These are phyloP conservation scores for Trichoderma aggressivum DNA, from an alignment of 2,329 filamentous ascomycete species.

Conservation along the genomic window DNA sequence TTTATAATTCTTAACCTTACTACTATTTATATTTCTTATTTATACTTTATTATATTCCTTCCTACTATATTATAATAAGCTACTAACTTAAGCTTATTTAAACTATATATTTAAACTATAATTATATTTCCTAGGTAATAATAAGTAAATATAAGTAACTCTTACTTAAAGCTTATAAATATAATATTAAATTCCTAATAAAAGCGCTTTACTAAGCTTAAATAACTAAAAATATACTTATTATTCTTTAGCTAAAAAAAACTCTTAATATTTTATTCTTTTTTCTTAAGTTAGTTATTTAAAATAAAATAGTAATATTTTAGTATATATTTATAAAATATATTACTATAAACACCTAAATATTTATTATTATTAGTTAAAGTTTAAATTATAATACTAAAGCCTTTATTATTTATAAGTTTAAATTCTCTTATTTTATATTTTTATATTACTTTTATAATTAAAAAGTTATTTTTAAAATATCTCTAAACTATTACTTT, in stretches of 20 bases:
- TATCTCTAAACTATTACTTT: slow-evolving; percentile 11
- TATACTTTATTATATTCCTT: neutral
- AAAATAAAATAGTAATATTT: slow-evolving; percentile 9
- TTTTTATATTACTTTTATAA: neutral
- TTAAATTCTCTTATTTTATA: slow-evolving; percentile 13
- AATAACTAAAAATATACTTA: slow-evolving; percentile 5
- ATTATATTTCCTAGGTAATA: slow-evolving; percentile 14
- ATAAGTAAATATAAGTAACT: neutral
- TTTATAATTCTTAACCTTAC: neutral
- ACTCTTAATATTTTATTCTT: slow-evolving; percentile 1
- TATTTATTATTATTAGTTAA: slow-evolving; percentile 12
- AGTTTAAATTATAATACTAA: neutral
- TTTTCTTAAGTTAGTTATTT: slow-evolving; percentile 5
- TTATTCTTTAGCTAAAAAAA: slow-evolving; percentile 17
- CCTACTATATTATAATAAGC: slow-evolving; percentile 9
- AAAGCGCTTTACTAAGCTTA: neutral
- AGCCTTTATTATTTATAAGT: neutral
- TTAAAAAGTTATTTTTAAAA: neutral
- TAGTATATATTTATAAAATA: slow-evolving; percentile 11
- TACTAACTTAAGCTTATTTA: neutral
- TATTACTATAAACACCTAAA: slow-evolving; percentile 1
- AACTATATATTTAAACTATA: neutral
- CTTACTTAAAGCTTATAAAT: neutral
- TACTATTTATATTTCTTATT: neutral
- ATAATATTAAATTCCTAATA: neutral